Conservation (phyloP, 2,329 filamentous ascomycete genomes). For the Lachnellula occidentalis region DNA sequence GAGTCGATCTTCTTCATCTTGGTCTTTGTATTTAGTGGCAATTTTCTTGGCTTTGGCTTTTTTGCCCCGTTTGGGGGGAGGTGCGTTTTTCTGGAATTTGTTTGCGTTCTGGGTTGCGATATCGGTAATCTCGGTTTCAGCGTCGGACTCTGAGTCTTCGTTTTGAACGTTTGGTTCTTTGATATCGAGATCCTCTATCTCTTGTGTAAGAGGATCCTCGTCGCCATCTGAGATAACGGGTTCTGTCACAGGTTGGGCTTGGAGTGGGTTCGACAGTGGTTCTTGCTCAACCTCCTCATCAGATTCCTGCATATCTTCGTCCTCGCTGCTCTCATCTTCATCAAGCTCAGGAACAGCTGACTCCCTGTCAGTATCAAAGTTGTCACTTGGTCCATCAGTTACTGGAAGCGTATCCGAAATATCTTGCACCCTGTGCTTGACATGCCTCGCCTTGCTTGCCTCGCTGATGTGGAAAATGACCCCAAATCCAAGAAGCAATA, state of each 20-base stretch:
- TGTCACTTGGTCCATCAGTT: background rate
- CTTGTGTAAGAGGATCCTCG: constrained; percentile 21
- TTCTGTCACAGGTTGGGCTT: constrained; percentile 14
- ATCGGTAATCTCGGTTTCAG: constrained; percentile 12
- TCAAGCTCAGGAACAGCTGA: background rate
- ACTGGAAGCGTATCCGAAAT: background rate
- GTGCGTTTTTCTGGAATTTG: constrained; percentile 40
- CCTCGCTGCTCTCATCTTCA: constrained; percentile 16
- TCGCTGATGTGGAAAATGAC: constrained; percentile 86
- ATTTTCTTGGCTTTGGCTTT: constrained; percentile 80
- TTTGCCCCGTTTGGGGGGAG: constrained; percentile 63
- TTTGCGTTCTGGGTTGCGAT: constrained; percentile 24
- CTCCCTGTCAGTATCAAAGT: background rate
- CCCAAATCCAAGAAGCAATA: constrained; percentile 80
- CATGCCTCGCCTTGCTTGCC: constrained; percentile 75
- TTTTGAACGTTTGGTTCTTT: constrained; percentile 9
- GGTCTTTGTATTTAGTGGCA: constrained; percentile 82
- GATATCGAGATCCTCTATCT: constrained; percentile 16
- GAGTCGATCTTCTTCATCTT: constrained; percentile 88
- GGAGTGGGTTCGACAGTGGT: constrained; percentile 18
- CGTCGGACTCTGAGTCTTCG: constrained; percentile 28
- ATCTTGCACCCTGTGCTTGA: constrained; percentile 62
- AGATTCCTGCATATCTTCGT: constrained; percentile 17
- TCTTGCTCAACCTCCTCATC: constrained; percentile 28
- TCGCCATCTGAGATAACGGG: constrained; percentile 17